Evolutionary conservation across 768 basidiomycete species (phyloP).

Genomic region (Suillus americanus): DNA sequence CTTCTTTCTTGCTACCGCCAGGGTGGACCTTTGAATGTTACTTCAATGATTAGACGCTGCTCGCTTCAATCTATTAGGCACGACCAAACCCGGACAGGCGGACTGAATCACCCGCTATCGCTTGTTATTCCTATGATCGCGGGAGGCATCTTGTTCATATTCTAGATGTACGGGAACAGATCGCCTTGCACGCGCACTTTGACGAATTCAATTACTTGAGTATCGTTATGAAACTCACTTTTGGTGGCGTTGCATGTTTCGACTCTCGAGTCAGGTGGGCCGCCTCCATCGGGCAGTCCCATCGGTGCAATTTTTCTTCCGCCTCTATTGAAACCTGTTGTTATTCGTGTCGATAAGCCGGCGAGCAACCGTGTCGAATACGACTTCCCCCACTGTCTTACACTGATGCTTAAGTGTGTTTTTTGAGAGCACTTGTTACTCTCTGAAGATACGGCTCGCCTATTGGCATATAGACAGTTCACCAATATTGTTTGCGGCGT

Average conservation of each 20-base stretch:
- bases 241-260: not conserved
- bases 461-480: not conserved
- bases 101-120: not conserved
- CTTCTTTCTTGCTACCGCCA: not conserved
- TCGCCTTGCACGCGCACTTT: not conserved
- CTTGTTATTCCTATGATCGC: conserved; percentile 1
- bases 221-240: not conserved
- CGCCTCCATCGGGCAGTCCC: not conserved
- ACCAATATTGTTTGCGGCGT: not conserved
- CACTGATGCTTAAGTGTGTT: not conserved
- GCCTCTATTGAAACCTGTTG: not conserved
- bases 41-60: not conserved
- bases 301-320: not conserved
- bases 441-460: not conserved
- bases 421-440: not conserved
- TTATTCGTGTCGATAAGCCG: not conserved
- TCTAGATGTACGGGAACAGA: not conserved
- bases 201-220: not conserved
- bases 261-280: not conserved
- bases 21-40: not conserved
- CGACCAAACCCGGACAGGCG: not conserved
- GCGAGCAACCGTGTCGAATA: not conserved
- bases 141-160: not conserved
- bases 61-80: not conserved
- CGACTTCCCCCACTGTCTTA: not conserved